These are phyloP conservation scores for Candolleomyces eurysporus DNA, from an alignment of 768 basidiomycete species.

Conservation along the genomic window DNA sequence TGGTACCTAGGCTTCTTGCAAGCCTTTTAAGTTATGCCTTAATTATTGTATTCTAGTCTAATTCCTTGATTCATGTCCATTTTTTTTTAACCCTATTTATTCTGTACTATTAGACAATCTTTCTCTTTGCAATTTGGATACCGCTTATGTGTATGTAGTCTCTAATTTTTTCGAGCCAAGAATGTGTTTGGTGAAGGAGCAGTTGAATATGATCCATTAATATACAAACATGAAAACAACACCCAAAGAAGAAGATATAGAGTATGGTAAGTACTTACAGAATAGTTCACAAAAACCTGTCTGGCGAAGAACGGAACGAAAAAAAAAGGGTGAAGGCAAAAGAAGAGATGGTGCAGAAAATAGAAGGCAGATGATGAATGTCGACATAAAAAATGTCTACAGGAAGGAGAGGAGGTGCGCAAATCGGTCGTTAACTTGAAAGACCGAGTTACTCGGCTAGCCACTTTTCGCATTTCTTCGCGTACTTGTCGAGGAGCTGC, in stretches of 20 bases:
- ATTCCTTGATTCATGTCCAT: not conserved
- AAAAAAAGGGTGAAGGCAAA: constrained; percentile 1
- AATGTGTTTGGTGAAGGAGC: not conserved
- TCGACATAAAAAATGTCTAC: not conserved
- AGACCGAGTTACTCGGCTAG: constrained; percentile 60
- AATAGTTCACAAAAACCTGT: not conserved
- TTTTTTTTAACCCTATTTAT: not conserved
- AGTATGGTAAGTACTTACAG: not conserved
- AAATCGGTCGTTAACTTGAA: not conserved
- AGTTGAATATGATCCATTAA: constrained; percentile 10
- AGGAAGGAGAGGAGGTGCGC: not conserved
- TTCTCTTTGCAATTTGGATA: not conserved
- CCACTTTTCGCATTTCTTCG: constrained; percentile 93
- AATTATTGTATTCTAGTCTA: not conserved
- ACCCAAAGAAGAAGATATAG: not conserved
- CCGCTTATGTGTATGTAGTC: not conserved
- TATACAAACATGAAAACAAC: constrained; percentile 5
- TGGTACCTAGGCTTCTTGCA: not conserved
- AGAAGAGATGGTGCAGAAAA: not conserved
- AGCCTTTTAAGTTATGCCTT: not conserved
- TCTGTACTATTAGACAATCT: not conserved
- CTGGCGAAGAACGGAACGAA: constrained; percentile 8
- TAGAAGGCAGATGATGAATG: not conserved
- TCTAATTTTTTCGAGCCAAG: not conserved
- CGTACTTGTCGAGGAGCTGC: constrained; percentile 87